Base-by-base conservation (phyloP, 306 rosid species). In the Lathyrus tuberosus region DNA sequence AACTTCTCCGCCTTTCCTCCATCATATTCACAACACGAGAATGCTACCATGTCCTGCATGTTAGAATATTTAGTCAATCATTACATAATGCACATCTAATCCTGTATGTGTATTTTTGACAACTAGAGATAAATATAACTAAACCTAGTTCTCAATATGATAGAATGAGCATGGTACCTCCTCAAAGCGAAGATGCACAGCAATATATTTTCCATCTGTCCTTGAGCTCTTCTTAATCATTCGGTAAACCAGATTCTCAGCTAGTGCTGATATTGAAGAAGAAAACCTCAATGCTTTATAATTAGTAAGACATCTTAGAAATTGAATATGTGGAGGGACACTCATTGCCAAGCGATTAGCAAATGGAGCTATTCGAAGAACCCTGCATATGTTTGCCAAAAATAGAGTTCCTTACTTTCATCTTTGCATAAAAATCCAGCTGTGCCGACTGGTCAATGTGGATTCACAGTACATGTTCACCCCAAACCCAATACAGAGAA, bases 101-200 rank as follows among this genome's bases (percentile, higher is more conserved):
- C 70, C 44, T 16, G 60, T 16, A 62, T 16, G 60, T 16, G 54
- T 7, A 30, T 24, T 15, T 58, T 30, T 14, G 8, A 48, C 9
- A 67, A 41, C 62, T n/a, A 30, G 2, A 48, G 30, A 31, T 16
- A 5, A 43, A 46, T 10, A 24, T 66, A 74, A 41, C 42, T 30
- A n/a, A 67, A 65, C 44, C 38, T 30, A 67, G 72, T 61, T 76
- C 49, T 65, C 20, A 59, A 41, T 16, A 65, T n/a, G n/a, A n/a
- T 38, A 16, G 72, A 61, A 77, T 64, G 74, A 74, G 70, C 51
- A 72, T 71, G 54, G 69, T 83, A 95, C 99, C 97, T 91, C 97
- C 84, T 95, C 99, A 84, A 95, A 95, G 20, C 99, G 97, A 61
- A 95, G 95, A 74, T 95, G 99, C 75, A 91, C 75, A 0, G 99